Percentiles rank a stretch among this genome's conserved stretches.
These are phyloP conservation scores for Fusarium sp. DNA, from an alignment of 2,329 filamentous ascomycete genomes.

Conservation along the genomic window DNA sequence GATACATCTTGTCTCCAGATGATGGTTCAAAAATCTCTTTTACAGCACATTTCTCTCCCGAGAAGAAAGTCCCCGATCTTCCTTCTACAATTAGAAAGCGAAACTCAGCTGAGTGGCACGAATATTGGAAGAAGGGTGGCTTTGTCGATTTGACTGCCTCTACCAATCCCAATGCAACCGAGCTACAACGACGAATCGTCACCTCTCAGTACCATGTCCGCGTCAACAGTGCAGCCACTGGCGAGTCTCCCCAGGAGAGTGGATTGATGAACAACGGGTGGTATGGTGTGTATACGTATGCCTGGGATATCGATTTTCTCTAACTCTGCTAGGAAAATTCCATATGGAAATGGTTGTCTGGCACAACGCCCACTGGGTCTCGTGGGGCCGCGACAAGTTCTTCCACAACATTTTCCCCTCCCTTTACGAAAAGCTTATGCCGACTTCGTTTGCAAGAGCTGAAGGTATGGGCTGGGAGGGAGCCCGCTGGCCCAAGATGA, in stretches of 20 bases:
- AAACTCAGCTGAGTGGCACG: slow-evolving; percentile 46
- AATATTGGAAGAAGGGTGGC: slow-evolving; percentile 54
- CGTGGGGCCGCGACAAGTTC: slow-evolving; percentile 52
- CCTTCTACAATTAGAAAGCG: slow-evolving; percentile 41
- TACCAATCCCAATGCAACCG: slow-evolving; percentile 51
- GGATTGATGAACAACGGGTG: slow-evolving; percentile 60
- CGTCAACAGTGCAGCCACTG: slow-evolving; percentile 54
- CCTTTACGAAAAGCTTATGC: slow-evolving; percentile 60
- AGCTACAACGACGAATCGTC: slow-evolving; percentile 58
- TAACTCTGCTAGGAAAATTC: slow-evolving; percentile 46
- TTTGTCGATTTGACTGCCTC: slow-evolving; percentile 56
- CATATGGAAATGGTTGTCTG: slow-evolving; percentile 59
- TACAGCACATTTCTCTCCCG: slow-evolving; percentile 50
- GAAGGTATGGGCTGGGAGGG: slow-evolving; percentile 55
- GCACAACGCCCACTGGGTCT: slow-evolving; percentile 55
- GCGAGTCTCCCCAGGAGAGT: slow-evolving; percentile 56
- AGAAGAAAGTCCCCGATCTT: slow-evolving; percentile 36
- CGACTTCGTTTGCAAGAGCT: slow-evolving; percentile 52
- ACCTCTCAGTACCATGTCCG: slow-evolving; percentile 57
- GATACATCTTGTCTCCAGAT: slow-evolving; percentile 46
- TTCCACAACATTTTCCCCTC: slow-evolving; percentile 53
- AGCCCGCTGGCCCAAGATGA: slow-evolving; percentile 56
- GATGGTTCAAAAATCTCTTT: slow-evolving; percentile 39
- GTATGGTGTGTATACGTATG: slow-evolving; percentile 48
- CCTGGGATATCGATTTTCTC: fast-evolving